phyloP scores from a whole-genome alignment of 331 rosid species.

The Phaseolus coccineus region DNA sequence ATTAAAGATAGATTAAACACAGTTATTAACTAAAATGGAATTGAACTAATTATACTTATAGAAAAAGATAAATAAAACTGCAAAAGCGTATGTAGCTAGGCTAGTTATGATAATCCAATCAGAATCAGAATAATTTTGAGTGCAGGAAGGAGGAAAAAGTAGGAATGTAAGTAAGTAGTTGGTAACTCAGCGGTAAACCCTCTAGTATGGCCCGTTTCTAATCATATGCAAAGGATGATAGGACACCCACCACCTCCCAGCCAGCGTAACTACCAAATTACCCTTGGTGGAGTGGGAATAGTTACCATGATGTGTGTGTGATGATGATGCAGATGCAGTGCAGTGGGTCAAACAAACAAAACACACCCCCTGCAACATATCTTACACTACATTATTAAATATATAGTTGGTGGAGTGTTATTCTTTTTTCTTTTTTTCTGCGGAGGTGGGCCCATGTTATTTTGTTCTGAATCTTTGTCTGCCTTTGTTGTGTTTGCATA shows the following conservation, averaged over 20 bases:
- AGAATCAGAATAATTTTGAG: constrained; percentile 46
- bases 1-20: background rate
- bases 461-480: constrained; percentile 55
- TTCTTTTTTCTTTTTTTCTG: background rate
- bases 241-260: constrained; percentile 26
- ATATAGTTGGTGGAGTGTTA: constrained; percentile 11
- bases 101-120: constrained; percentile 59
- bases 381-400: constrained; percentile 37
- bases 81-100: constrained; percentile 15
- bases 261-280: constrained; percentile 45
- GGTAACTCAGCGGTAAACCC: constrained; percentile 27
- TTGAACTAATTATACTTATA: background rate
- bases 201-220: constrained; percentile 45
- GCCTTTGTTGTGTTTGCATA: constrained; percentile 5
- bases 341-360: constrained; percentile 50
- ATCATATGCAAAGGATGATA: constrained; percentile 48
- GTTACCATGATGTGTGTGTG: constrained; percentile 21
- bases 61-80: background rate
- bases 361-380: constrained; percentile 35
- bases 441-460: constrained; percentile 45
- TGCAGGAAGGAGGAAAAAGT: constrained; percentile 27
- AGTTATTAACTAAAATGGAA: background rate
- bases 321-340: constrained; percentile 6
- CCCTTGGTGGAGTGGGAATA: constrained; percentile 69
- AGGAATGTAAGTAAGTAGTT: constrained; percentile 16